Evolutionary conservation across 208 protist species (phyloP), one percentile per base, ranked within the genome.

Genomic region (Trypanosoma conorhini): DNA sequence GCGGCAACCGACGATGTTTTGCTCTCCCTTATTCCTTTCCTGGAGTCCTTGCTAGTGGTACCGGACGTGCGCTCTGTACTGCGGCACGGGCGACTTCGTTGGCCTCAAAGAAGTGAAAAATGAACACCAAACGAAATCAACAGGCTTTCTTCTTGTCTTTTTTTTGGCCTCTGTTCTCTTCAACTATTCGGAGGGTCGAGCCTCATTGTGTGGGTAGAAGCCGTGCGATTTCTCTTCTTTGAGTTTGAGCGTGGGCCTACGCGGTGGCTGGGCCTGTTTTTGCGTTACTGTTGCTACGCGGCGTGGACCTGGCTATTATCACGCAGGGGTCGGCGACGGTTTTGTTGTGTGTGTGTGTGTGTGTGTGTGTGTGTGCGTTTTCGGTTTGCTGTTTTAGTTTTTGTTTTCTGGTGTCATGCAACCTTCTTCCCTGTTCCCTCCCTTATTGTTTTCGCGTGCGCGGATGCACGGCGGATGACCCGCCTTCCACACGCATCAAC

Each of bases 11-110:
- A 96, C 65, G 82, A 89, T 57, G 85, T 94, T 26, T 74, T 96
- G 56, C 85, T 94, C 15, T 56, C 80, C 0, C 63, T 94, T n/a
- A 80, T 94, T 58, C 59, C 84, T 9, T 82, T 96, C 55, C 72
- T 96, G 46, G 91, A 96, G 69, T 81, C 77, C 13, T 63, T 96
- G 66, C 72, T 94, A 26, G 83, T 89, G 22, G 91, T 91, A 9
- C 88, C 91, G 5, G 91, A 96, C 59, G 91, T 94, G 15, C 77
- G 91, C 0, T 94, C 91, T 22, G 76, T 96, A 40, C 74, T 96
- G 30, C 77, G 87, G 5, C 75, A 92, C 17, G 90, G 90, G 15
- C 38, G 64, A 51, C 15, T 64, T 26, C 9, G 19, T 46, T 19
- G 12, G 30, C n/a, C 40, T 9, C 1, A 46, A 30, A 0, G 15